These are phyloP conservation scores for Globisporangium abappressorium DNA, from an alignment of 352 stramenopile genomes.

Conservation along the genomic window DNA sequence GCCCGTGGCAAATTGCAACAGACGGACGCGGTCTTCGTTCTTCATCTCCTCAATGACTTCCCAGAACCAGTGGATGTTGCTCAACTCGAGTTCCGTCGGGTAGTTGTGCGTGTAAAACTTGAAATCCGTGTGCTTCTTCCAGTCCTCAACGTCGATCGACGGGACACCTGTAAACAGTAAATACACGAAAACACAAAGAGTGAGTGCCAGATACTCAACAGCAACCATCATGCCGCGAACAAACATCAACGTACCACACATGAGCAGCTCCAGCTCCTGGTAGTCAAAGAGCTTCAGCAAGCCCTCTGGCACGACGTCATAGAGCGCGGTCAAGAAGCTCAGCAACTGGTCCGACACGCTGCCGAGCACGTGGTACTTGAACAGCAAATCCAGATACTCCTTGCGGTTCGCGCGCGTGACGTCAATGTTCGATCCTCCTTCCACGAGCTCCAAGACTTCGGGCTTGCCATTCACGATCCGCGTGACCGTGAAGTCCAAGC, in stretches of 20 bases:
- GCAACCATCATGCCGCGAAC: conserved; percentile 6
- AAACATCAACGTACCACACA: conserved; percentile 86
- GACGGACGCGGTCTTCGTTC: conserved; percentile 69
- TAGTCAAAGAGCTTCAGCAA: conserved; percentile 98
- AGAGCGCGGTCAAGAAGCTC: conserved; percentile 88
- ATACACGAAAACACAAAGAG: background rate
- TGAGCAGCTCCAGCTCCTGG: conserved; percentile 97
- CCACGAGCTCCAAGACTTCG: conserved; percentile 87
- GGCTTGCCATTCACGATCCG: conserved; percentile 59
- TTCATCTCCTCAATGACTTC: conserved; percentile 83
- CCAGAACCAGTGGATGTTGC: conserved; percentile 97
- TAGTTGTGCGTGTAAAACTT: conserved; percentile 69
- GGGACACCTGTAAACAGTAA: conserved; percentile 37
- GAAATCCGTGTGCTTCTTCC: conserved; percentile 79
- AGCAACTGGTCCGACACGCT: conserved; percentile 91
- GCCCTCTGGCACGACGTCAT: conserved; percentile 95
- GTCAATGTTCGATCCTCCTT: conserved; percentile 86
- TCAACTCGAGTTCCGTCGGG: conserved; percentile 75
- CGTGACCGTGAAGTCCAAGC: conserved; percentile 78
- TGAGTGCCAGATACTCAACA: background rate
- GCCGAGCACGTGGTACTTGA: conserved; percentile 96
- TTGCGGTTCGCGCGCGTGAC: conserved; percentile 95
- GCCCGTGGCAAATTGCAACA: conserved; percentile 83
- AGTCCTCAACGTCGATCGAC: conserved; percentile 74
- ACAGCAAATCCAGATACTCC: conserved; percentile 91